Percentiles rank a stretch among this genome's conserved stretches.
Conservation (phyloP, 495 filamentous ascomycete genomes). For the Sphaerosporella brunnea region DNA sequence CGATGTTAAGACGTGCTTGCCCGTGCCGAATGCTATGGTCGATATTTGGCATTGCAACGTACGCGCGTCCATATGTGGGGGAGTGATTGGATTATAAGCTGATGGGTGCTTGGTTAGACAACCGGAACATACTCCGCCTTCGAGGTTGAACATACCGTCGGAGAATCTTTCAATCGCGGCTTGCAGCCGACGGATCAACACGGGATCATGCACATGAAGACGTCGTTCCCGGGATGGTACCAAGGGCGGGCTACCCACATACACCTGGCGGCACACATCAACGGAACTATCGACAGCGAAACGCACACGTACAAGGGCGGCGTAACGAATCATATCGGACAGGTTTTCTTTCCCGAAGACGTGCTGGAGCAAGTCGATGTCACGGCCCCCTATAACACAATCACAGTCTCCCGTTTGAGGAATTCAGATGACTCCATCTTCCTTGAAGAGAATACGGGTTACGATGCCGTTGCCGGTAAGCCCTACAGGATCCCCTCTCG, state of each 20-base stretch:
- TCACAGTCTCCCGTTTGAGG: neutral
- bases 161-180: constrained; percentile 7
- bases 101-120: constrained; percentile 15
- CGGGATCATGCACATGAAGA: constrained; percentile 35
- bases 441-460: neutral
- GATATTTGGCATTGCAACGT: constrained; percentile 44
- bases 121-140: constrained; percentile 45
- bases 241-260: constrained; percentile 40
- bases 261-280: constrained; percentile 35
- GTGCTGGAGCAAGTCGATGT: constrained; percentile 37
- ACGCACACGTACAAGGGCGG: constrained; percentile 34
- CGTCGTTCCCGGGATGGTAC: constrained; percentile 42
- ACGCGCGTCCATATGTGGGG: constrained; percentile 11
- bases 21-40: constrained; percentile 37
- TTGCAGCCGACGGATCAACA: constrained; percentile 29
- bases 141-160: constrained; percentile 9
- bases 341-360: constrained; percentile 47
- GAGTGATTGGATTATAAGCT: neutral
- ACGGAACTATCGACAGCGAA: constrained; percentile 33
- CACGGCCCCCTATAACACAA: constrained; percentile 11
- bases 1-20: constrained; percentile 40
- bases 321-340: constrained; percentile 39
- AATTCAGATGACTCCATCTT: neutral
- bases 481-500: no score
- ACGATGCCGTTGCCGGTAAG: neutral